Evolutionary conservation across 2,329 filamentous ascomycete genomes (phyloP).

Genomic region (Ophiocordyceps camponoti-rufipedis): DNA sequence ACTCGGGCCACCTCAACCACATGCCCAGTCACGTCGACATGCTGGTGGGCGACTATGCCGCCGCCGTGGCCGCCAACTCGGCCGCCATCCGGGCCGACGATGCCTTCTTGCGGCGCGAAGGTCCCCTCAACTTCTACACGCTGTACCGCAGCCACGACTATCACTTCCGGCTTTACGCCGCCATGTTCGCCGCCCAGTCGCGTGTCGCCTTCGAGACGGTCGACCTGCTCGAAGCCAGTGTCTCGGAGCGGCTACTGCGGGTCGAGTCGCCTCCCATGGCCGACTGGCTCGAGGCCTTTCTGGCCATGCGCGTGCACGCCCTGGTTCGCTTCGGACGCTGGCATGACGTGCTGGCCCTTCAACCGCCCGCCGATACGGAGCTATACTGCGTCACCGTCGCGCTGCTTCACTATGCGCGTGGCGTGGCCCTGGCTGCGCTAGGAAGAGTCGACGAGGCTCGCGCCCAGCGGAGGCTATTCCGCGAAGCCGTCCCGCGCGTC

Average conservation of each 20-base stretch:
- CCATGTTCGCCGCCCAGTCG: constrained; percentile 58
- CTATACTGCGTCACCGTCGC: constrained; percentile 56
- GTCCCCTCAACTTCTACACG: constrained; percentile 55
- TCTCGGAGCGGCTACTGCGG: constrained; percentile 45
- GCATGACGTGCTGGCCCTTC: constrained; percentile 41
- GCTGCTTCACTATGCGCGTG: constrained; percentile 49
- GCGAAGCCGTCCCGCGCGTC: constrained; percentile 29
- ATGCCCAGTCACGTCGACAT: constrained; percentile 69
- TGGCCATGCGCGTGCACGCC: constrained; percentile 49
- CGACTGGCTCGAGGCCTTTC: constrained; percentile 58
- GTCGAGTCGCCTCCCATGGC: constrained; percentile 56
- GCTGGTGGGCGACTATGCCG: constrained; percentile 51
- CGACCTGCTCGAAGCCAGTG: constrained; percentile 35
- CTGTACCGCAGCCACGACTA: constrained; percentile 59
- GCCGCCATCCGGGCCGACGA: constrained; percentile 51
- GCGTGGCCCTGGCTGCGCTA: constrained; percentile 44
- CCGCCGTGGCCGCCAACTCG: constrained; percentile 47
- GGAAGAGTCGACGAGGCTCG: constrained; percentile 36
- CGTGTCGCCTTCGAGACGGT: constrained; percentile 43
- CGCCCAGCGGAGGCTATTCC: constrained; percentile 30
- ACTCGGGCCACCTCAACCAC: constrained; percentile 52
- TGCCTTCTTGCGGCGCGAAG: constrained; percentile 39
- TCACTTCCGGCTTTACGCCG: constrained; percentile 59
- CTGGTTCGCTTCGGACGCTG: constrained; percentile 57
- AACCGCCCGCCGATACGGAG: constrained; percentile 34